Percentiles rank a stretch among this genome's conserved stretches.
Conservation (phyloP, 345 rosid species). For the Arabis hirsuta region DNA sequence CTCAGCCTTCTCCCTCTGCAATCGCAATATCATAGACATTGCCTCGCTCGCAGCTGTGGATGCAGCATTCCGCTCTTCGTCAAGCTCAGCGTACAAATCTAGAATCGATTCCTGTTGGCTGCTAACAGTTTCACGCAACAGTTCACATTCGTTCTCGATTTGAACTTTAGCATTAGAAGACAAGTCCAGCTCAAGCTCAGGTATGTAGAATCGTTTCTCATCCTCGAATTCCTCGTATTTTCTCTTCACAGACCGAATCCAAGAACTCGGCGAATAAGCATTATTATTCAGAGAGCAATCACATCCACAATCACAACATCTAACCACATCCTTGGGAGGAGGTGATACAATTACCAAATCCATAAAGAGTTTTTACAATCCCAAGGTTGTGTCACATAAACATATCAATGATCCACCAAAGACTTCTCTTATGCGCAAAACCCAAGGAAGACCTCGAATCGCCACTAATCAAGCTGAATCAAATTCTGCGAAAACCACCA, state of each 20-base stretch:
- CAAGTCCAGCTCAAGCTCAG: conserved; percentile 53
- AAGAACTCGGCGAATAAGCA: conserved; percentile 45
- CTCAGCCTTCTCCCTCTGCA: conserved; percentile 98
- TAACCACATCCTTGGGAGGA: conserved; percentile 44
- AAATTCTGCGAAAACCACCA: conserved; percentile 12
- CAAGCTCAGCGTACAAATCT: conserved; percentile 72
- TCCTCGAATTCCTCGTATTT: conserved; percentile 67
- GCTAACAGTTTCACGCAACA: conserved; percentile 73
- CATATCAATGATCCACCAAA: not conserved
- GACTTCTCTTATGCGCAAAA: conserved; percentile 7
- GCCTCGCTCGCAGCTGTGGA: conserved; percentile 95
- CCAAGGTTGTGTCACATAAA: not conserved
- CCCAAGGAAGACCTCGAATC: not conserved
- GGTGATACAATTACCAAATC: conserved; percentile 53
- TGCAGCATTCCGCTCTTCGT: conserved; percentile 94
- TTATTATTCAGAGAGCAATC: conserved; percentile 48
- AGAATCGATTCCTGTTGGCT: conserved; percentile 77
- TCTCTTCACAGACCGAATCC: conserved; percentile 76
- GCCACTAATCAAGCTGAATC: conserved; percentile 8
- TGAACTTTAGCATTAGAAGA: conserved; percentile 66
- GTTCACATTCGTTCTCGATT: conserved; percentile 77
- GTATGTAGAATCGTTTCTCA: conserved; percentile 52
- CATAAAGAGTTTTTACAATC: conserved; percentile 49
- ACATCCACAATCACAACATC: conserved; percentile 73
- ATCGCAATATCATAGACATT: conserved; percentile 94